Percentiles rank a stretch among this genome's conserved stretches.
Evolutionary conservation across 495 filamentous ascomycete species (phyloP).

Genomic region (Patellaria atrata): DNA sequence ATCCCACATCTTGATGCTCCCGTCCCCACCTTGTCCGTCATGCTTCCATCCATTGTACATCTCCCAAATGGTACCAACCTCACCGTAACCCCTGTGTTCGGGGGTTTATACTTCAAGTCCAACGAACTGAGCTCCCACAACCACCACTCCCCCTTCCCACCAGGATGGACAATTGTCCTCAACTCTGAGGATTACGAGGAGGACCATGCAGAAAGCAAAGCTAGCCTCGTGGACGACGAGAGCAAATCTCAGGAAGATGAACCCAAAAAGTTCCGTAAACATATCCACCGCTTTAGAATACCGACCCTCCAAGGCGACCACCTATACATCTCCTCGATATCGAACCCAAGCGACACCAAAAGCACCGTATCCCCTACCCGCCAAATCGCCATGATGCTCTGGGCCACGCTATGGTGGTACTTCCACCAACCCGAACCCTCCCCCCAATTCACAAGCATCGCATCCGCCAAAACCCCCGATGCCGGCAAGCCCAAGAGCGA

Average conservation of each 20-base stretch:
- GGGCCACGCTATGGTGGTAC: slow-evolving; percentile 92
- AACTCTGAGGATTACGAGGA: slow-evolving; percentile 48
- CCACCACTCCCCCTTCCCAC: slow-evolving; percentile 56
- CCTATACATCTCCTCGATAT: slow-evolving; percentile 82
- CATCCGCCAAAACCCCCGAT: slow-evolving; percentile 47
- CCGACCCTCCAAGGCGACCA: slow-evolving; percentile 67
- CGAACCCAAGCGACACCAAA: slow-evolving; percentile 73
- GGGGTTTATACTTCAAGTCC: slow-evolving; percentile 74
- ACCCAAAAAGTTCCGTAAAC: slow-evolving; percentile 14
- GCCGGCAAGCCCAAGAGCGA: slow-evolving; percentile 62
- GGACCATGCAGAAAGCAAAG: slow-evolving; percentile 12
- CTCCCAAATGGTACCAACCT: slow-evolving; percentile 79
- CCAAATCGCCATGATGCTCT: slow-evolving; percentile 91
- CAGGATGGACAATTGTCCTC: slow-evolving; percentile 79
- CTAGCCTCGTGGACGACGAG: background rate
- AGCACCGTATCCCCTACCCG: slow-evolving; percentile 63
- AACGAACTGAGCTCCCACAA: slow-evolving; percentile 49
- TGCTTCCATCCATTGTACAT: slow-evolving; percentile 37
- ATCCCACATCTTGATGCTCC: no score
- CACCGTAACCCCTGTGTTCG: slow-evolving; percentile 70
- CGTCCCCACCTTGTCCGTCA: slow-evolving; percentile 10
- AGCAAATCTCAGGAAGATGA: slow-evolving; percentile 10
- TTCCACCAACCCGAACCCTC: slow-evolving; percentile 62
- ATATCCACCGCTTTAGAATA: slow-evolving; percentile 47
- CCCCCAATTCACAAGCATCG: slow-evolving; percentile 42